Base-by-base conservation (phyloP, 805 yeast genomes). In the Candida ascalaphidarum region DNA sequence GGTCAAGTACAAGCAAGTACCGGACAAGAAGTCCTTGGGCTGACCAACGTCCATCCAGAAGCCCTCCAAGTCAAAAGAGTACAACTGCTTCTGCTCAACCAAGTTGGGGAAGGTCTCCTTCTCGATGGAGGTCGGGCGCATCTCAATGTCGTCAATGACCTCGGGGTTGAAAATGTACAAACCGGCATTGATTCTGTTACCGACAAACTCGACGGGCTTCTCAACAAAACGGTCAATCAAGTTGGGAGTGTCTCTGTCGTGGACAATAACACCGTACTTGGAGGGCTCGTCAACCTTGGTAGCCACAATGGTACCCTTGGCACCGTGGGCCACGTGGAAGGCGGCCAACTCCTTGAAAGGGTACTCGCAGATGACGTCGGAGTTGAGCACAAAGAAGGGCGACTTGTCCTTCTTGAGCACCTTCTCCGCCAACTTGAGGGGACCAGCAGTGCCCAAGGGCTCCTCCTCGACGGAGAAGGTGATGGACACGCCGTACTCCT, bases 31-130 rank as follows among this genome's bases (percentile, higher is more conserved):
- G 67, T 92, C 99, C 77, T 89, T 92, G 74, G 99, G 99, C 73
- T 92, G 99, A 64, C 99, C 99, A 46, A 92, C 96, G 64, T 92
- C 99, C 98, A 92, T 92, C 99, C 99, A 92, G 83, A 78, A 92
- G 44, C 98, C 97, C 71, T 92, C 96, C 55, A 92, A 77, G 64
- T 92, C 99, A 54, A 83, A 92, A 31, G 97, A 88, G 74, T 79
- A 92, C 51, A 92, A 74, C 36, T 80, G 73, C 55, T 81, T 86
- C 56, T 80, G 68, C 65, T 83, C 94, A 43, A 94, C 96, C 50
- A 92, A 75, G 50, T 70, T 66, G 51, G 99, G 99, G 96, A 92
- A 92, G 46, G 96, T 88, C 74, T 92, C 99, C 80, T 88, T 88
- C 74, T 92, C 99, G 50, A 92, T 92, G 29, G 97, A 89, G 46